phyloP scores from a whole-genome alignment of 73 alveolate genomes.

The Paramecium sonneborni region DNA sequence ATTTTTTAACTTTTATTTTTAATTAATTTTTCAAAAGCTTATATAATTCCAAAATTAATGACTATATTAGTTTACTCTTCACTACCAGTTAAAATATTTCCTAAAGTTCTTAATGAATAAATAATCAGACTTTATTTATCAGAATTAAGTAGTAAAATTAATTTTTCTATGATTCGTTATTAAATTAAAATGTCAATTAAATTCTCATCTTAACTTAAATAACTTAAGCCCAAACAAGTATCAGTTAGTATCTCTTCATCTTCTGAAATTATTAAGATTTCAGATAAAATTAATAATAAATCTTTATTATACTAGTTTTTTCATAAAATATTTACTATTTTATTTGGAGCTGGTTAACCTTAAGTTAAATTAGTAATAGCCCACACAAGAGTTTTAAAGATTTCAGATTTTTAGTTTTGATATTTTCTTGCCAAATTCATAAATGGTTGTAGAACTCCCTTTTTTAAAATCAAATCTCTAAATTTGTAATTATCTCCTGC shows the following conservation, averaged over 20 bases:
- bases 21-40: background rate
- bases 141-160: background rate
- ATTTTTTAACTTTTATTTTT: background rate
- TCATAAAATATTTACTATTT: background rate
- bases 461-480: conserved; percentile 73
- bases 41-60: background rate
- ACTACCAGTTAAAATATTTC: background rate
- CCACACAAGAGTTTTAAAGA: conserved; percentile 69
- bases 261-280: background rate
- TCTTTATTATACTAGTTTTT: background rate
- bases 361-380: conserved; percentile 83
- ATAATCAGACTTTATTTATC: background rate
- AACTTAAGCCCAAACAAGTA: conserved; percentile 72
- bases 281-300: background rate
- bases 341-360: conserved; percentile 79
- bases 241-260: conserved; percentile 79
- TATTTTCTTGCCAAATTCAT: background rate
- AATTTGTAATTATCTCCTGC: conserved; percentile 81
- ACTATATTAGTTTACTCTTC: background rate
- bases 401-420: background rate
- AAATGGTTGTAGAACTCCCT: background rate
- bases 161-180: background rate
- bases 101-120: background rate
- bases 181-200: background rate
- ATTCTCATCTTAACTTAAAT: background rate